phyloP scores from a whole-genome alignment of 768 basidiomycete genomes.

The Dendrothele bispora region DNA sequence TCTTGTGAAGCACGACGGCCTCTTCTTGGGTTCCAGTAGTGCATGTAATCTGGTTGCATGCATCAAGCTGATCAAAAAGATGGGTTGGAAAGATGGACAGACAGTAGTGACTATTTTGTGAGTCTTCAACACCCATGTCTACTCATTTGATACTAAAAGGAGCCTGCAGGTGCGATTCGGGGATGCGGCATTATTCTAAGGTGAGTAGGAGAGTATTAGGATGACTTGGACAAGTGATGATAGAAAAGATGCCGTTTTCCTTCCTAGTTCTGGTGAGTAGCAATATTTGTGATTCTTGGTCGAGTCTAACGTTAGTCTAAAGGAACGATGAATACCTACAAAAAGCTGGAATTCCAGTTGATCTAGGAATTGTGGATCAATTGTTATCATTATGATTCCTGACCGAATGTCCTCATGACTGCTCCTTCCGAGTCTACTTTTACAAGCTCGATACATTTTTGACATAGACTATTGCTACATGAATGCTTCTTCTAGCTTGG shows the following conservation, averaged over 20 bases:
- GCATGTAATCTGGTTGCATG: constrained; percentile 96
- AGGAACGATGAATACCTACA: constrained; percentile 58
- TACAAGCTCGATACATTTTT: too few species aligned
- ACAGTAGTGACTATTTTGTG: constrained; percentile 86
- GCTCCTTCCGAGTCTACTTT: too few species aligned
- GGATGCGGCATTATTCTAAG: constrained; percentile 91
- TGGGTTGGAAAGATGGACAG: constrained; percentile 68
- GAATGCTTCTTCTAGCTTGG: too few species aligned
- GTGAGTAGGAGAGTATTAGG: constrained; percentile 35
- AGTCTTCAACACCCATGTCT: constrained; percentile 16
- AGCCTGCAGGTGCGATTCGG: constrained; percentile 77
- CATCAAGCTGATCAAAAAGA: constrained; percentile 71
- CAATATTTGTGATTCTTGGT: too few species aligned
- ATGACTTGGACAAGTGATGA: not conserved
- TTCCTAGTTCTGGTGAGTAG: constrained; percentile 47
- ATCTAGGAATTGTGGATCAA: constrained; percentile 40
- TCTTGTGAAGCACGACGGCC: constrained; percentile 84
- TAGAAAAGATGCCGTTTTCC: constrained; percentile 1
- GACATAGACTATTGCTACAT: too few species aligned
- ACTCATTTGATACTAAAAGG: not conserved
- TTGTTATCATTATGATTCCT: too few species aligned
- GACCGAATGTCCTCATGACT: too few species aligned
- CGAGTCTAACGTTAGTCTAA: not conserved
- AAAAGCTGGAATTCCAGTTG: constrained; percentile 43
- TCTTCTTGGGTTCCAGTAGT: constrained; percentile 94